phyloP scores from a whole-genome alignment of 768 basidiomycete genomes.

The Collybiopsis confluens region DNA sequence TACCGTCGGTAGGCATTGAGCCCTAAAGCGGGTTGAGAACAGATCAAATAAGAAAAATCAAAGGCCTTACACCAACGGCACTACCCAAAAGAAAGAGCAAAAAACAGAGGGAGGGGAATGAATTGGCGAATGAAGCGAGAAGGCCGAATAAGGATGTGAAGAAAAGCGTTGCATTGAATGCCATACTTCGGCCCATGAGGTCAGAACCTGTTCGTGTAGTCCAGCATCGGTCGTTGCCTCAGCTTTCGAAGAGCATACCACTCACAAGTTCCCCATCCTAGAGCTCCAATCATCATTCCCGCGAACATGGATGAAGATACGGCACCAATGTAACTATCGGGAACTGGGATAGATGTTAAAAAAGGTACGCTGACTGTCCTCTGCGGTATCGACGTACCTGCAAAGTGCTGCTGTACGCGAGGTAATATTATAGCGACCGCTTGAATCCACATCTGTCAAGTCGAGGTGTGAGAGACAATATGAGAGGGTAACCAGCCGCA shows the following conservation, averaged over 20 bases:
- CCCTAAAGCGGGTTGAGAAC: conserved; percentile 42
- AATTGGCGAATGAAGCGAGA: conserved; percentile 66
- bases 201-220: conserved; percentile 60
- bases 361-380: neutral
- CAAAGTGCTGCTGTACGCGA: conserved; percentile 88
- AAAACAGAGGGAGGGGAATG: conserved; percentile 66
- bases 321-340: conserved; percentile 71
- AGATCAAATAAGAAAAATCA: neutral
- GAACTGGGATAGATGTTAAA: conserved; percentile 36
- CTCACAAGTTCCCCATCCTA: conserved; percentile 89
- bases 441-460: conserved; percentile 86
- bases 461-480: conserved; percentile 24
- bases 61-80: conserved; percentile 75
- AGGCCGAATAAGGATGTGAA: conserved; percentile 89
- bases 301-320: conserved; percentile 87
- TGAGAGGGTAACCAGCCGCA: neutral
- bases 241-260: conserved; percentile 3
- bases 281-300: conserved; percentile 96
- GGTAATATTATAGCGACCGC: conserved; percentile 91
- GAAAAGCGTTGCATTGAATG: conserved; percentile 90
- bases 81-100: conserved; percentile 86
- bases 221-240: neutral
- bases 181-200: conserved; percentile 78
- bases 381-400: conserved; percentile 35
- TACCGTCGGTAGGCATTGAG: conserved; percentile 96